Evolutionary conservation across 192 early-diverging fungal genomes (phyloP), one percentile per base, ranked within the genome.

Genomic region (Chytriomyces confervae): DNA sequence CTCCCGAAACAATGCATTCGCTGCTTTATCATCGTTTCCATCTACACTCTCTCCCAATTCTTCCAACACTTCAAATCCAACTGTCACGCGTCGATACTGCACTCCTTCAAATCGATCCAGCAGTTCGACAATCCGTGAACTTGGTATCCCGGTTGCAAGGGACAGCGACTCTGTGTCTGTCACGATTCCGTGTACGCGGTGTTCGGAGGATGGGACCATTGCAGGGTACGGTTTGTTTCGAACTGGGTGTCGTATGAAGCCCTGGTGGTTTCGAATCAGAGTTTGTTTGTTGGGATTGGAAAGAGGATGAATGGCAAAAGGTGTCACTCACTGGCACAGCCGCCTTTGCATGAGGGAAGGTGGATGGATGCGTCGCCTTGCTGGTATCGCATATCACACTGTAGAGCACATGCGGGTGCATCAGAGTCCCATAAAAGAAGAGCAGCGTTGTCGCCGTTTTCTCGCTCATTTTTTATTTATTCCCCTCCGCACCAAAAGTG

Each of bases 351-450:
- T 27, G 62, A 1, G 24, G 62, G 27, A 18, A 27, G 62, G 27
- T 64, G 62, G n/a, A 27, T 23, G 72, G 72, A 0, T 62, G 72
- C 29, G n/a, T 23, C 11, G 18, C 44, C 4, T 44, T 50, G 9
- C 61, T 23, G 49, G 16, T 18, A 4, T 29, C 23, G n/a, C 20
- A 16, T 5, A 76, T 6, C 5, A 66, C 74, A 11, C n/a, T 50
- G 50, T n/a, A 76, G 10, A 76, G 63, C 8, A 76, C 74, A 53
- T 64, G 62, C 10, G 74, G 74, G 66, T 76, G 74, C 74, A 76
- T 76, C 18, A 76, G 50, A 24, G 62, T 76, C 9, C 74, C 74
- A 44, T 66, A 76, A 49, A 76, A 76, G 63, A 66, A 76, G 61
- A 64, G 27, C n/a, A 76, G 49, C 16, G 36, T 43, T 7, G 72